Conservation (phyloP, 2,329 filamentous ascomycete species). For the Grosmannia penicillata region DNA sequence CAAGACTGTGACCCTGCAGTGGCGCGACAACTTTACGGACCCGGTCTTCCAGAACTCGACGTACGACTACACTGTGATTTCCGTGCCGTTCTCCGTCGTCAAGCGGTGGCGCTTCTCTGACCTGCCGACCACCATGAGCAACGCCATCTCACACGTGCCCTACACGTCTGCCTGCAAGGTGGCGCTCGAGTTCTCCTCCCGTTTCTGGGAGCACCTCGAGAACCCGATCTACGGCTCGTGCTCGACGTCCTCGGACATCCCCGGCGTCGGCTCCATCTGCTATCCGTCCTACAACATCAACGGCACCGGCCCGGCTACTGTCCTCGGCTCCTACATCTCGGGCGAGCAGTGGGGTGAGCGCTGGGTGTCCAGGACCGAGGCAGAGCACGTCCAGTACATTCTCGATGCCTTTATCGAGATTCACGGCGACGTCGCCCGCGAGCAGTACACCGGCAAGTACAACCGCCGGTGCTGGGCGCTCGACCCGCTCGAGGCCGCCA, state of each 20-base stretch:
- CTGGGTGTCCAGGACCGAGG: conserved; percentile 33
- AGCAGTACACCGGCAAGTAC: conserved; percentile 51
- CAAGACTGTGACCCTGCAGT: conserved; percentile 42
- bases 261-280: conserved; percentile 46
- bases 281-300: conserved; percentile 56
- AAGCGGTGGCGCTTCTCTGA: conserved; percentile 39
- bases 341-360: conserved; percentile 22
- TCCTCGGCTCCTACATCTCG: conserved; percentile 44
- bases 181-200: conserved; percentile 51
- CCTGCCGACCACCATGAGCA: conserved; percentile 25
- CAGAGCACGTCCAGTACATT: conserved; percentile 47
- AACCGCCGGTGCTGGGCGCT: conserved; percentile 51
- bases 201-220: conserved; percentile 39
- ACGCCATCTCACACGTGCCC: conserved; percentile 30
- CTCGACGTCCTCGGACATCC: conserved; percentile 38
- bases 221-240: conserved; percentile 50
- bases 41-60: conserved; percentile 27
- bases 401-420: conserved; percentile 52
- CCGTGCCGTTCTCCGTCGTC: conserved; percentile 49
- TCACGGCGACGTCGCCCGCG: conserved; percentile 43
- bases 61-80: conserved; percentile 54
- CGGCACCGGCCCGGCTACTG: conserved; percentile 43
- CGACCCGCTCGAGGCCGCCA: conserved; percentile 45
- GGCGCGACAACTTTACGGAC: conserved; percentile 29
- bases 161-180: conserved; percentile 39